Percentiles rank a stretch among this genome's conserved stretches.
These are phyloP conservation scores for Podila epigama DNA, from an alignment of 192 early-diverging fungal species.

Conservation along the genomic window DNA sequence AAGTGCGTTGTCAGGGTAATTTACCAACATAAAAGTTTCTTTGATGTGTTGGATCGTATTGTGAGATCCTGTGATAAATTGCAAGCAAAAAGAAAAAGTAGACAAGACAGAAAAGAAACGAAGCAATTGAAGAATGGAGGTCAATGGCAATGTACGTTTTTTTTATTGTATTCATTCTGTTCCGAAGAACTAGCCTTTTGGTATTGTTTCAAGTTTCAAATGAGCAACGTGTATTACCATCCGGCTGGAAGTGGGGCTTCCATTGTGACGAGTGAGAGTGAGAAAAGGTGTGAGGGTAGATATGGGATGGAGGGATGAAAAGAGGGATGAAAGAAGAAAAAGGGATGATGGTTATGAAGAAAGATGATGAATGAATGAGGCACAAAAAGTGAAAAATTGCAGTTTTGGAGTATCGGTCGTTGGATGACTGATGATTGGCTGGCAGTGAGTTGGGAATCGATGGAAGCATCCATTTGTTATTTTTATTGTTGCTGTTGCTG, in stretches of 20 bases:
- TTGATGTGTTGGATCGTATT: constrained; percentile 36
- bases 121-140: neutral
- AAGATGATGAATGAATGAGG: neutral
- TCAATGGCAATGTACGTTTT: too few relatives aligned
- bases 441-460: too few relatives aligned
- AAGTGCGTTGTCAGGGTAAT: neutral
- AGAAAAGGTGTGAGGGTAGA: neutral
- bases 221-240: constrained; percentile 16
- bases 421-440: too few relatives aligned
- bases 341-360: too few relatives aligned
- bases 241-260: constrained; percentile 41
- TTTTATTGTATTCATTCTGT: too few relatives aligned
- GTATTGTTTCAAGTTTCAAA: too few relatives aligned
- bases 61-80: constrained; percentile 25
- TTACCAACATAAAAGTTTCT: constrained; percentile 46
- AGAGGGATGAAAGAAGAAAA: neutral
- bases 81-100: neutral
- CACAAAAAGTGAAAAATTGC: neutral
- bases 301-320: neutral
- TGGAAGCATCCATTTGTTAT: too few relatives aligned
- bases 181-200: too few relatives aligned
- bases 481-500: too few relatives aligned
- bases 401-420: neutral
- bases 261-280: constrained; percentile 9
- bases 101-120: neutral